Conservation (phyloP, 2,329 filamentous ascomycete species). For the Cladosporium cucumerinum region DNA sequence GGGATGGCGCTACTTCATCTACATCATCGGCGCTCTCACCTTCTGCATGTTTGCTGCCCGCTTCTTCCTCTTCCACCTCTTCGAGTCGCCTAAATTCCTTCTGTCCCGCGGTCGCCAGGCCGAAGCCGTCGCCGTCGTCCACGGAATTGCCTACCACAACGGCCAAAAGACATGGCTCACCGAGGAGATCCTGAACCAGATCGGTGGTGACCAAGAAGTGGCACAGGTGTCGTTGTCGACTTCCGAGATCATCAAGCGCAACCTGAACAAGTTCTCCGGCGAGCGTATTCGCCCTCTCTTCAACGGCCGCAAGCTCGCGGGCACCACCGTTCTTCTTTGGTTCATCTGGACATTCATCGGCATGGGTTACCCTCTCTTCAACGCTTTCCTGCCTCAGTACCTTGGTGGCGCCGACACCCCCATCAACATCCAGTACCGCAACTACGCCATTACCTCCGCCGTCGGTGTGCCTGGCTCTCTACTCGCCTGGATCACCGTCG, state of each 20-base stretch:
- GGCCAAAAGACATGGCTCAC: constrained; percentile 70
- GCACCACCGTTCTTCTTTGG: constrained; percentile 59
- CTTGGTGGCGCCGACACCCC: constrained; percentile 51
- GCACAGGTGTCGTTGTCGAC: constrained; percentile 41
- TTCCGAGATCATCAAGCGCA: constrained; percentile 54
- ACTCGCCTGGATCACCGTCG: constrained; percentile 69
- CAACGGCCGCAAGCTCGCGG: constrained; percentile 44
- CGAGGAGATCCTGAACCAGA: constrained; percentile 60
- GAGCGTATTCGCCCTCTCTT: constrained; percentile 66
- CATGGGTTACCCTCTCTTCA: constrained; percentile 85
- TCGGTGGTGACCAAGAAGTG: constrained; percentile 53
- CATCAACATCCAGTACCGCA: constrained; percentile 59
- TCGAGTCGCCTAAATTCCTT: constrained; percentile 82
- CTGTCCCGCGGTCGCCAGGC: constrained; percentile 71
- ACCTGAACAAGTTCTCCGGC: constrained; percentile 62
- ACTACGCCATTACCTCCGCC: constrained; percentile 76
- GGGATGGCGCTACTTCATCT: constrained; percentile 74
- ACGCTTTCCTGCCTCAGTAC: constrained; percentile 86
- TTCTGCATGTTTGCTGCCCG: constrained; percentile 74
- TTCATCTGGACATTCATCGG: constrained; percentile 80
- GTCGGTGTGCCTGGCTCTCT: constrained; percentile 74
- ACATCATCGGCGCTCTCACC: constrained; percentile 68
- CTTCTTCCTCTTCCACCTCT: constrained; percentile 76
- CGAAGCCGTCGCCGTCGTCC: constrained; percentile 76
- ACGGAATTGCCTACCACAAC: constrained; percentile 66